These are phyloP conservation scores for Raphidocelis subcapitata DNA, from an alignment of 139 green algal genomes.

Conservation along the genomic window DNA sequence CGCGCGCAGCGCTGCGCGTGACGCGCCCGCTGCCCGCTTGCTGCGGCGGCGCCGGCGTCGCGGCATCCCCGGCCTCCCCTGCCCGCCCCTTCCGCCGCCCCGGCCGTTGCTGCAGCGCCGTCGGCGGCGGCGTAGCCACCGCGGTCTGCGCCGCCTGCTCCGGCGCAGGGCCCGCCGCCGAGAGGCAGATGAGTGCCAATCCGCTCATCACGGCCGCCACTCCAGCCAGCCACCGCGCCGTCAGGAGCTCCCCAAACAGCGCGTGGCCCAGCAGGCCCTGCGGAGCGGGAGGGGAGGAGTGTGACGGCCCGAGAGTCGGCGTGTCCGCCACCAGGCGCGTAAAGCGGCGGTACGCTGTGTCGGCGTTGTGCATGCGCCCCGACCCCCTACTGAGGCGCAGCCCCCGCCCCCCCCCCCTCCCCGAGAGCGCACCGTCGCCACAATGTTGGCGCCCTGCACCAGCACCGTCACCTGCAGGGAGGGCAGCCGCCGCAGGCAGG, in stretches of 20 bases:
- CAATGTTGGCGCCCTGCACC: conserved; percentile 40
- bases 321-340: background rate
- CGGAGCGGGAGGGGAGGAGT: background rate
- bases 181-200: conserved; percentile 16
- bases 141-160: background rate
- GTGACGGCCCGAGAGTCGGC: background rate
- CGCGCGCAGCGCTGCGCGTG: no score
- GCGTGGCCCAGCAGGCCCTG: conserved; percentile 30
- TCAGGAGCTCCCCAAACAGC: conserved; percentile 37
- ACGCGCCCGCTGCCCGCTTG: no score
- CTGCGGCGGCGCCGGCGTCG: no score
- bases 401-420: no score
- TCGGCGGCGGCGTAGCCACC: background rate
- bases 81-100: no score
- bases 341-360: background rate
- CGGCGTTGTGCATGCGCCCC: background rate
- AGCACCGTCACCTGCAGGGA: conserved; percentile 37
- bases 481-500: conserved; percentile 28
- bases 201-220: conserved; percentile 23
- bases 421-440: conserved; percentile 31
- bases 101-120: no score
- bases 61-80: no score
- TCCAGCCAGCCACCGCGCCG: conserved; percentile 19
- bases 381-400: no score
- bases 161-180: background rate